phyloP scores from a whole-genome alignment of 345 rosid species.

The Passiflora organensis region DNA sequence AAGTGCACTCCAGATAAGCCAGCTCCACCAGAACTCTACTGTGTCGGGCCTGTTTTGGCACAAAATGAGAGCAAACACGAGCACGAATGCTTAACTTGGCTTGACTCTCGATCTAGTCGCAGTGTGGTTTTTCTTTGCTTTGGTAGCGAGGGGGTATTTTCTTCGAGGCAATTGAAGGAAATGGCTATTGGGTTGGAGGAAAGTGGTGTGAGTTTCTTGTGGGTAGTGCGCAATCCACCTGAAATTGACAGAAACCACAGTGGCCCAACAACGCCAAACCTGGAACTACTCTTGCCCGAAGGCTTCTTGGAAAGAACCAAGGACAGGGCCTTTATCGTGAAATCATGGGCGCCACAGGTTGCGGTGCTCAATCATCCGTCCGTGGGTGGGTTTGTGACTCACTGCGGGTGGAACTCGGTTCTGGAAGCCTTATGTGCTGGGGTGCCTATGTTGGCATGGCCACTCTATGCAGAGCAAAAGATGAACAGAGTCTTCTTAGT shows the following conservation, averaged over 20 bases:
- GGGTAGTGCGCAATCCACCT: constrained; percentile 40
- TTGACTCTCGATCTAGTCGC: constrained; percentile 24
- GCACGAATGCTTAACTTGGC: constrained; percentile 32
- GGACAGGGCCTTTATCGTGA: constrained; percentile 17
- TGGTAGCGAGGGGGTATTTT: constrained; percentile 35
- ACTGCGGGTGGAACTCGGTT: constrained; percentile 37
- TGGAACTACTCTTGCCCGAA: constrained; percentile 28
- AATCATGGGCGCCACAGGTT: constrained; percentile 33
- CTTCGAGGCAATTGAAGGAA: constrained; percentile 30
- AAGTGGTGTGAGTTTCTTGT: constrained; percentile 34
- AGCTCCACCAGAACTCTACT: constrained; percentile 26
- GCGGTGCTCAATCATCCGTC: constrained; percentile 23
- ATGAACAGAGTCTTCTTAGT: constrained; percentile 20
- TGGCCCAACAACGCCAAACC: not conserved
- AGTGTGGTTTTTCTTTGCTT: constrained; percentile 37
- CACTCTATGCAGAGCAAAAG: constrained; percentile 40
- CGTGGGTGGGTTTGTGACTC: constrained; percentile 32
- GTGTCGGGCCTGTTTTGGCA: constrained; percentile 30
- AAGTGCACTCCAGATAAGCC: constrained; percentile 16
- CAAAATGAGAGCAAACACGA: not conserved
- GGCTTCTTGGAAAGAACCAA: constrained; percentile 35
- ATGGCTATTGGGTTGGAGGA: constrained; percentile 38
- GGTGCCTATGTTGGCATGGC: constrained; percentile 48
- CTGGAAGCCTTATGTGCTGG: constrained; percentile 37
- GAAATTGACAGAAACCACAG: not conserved